Evolutionary conservation across 192 early-diverging fungal species (phyloP).

Genomic region (Backusella mclennaniae): DNA sequence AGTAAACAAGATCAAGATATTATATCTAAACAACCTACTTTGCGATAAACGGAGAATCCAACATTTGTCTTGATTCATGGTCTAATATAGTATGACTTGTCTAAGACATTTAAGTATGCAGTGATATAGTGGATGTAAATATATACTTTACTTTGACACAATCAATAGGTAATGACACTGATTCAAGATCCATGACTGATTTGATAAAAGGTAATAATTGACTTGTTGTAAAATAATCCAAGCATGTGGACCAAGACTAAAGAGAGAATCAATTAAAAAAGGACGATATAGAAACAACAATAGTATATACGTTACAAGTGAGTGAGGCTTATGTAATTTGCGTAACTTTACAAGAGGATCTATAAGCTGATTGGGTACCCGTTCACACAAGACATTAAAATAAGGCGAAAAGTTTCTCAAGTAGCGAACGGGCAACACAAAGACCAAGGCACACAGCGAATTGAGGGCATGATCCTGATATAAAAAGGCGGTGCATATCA

Average conservation of each 20-base stretch:
- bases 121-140: too few relatives aligned
- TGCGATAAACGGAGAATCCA: constrained; percentile 19
- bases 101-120: constrained; percentile 18
- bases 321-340: constrained; percentile 30
- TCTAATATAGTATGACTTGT: constrained; percentile 52
- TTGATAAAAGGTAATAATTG: constrained; percentile 49
- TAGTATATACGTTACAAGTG: constrained; percentile 18
- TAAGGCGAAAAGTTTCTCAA: constrained; percentile 50
- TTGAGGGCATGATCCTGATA: constrained; percentile 37
- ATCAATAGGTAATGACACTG: constrained; percentile 49
- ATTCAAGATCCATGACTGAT: constrained; percentile 52
- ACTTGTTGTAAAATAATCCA: constrained; percentile 45
- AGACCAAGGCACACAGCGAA: constrained; percentile 43
- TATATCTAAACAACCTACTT: background rate
- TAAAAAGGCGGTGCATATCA: constrained; percentile 33
- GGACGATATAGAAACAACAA: background rate
- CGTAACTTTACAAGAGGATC: constrained; percentile 28
- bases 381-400: constrained; percentile 44
- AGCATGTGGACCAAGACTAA: constrained; percentile 30
- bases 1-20: background rate
- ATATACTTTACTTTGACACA: constrained; percentile 41
- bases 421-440: constrained; percentile 48
- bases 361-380: constrained; percentile 46
- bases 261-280: background rate
- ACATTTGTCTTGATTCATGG: constrained; percentile 35